A percentile compares a stretch with the other conserved stretches of the same genome.
phyloP scores from a whole-genome alignment of 345 rosid species.

The Raphanus sativus region DNA sequence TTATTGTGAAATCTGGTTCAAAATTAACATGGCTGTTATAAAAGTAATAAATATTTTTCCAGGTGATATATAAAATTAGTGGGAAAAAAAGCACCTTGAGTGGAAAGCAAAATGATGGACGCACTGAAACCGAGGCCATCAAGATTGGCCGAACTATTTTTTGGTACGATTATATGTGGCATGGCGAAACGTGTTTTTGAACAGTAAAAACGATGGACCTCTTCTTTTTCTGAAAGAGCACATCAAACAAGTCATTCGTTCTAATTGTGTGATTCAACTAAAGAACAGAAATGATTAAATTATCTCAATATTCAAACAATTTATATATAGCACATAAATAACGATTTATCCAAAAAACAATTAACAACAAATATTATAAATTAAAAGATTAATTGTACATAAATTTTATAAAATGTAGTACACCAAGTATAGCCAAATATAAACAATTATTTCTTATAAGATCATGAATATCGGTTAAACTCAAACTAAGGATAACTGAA shows the following conservation, averaged over 20 bases:
- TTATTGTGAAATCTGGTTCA: background rate
- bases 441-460: background rate
- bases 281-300: background rate
- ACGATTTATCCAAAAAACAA: background rate
- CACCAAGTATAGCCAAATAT: background rate
- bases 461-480: background rate
- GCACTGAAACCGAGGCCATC: constrained; percentile 21
- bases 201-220: background rate
- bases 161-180: constrained; percentile 10
- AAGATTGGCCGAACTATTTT: constrained; percentile 25
- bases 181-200: constrained; percentile 3
- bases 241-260: background rate
- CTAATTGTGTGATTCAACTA: background rate
- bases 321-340: background rate
- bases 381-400: background rate
- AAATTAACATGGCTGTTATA: background rate
- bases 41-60: background rate
- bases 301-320: background rate
- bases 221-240: background rate
- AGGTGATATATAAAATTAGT: background rate
- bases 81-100: background rate
- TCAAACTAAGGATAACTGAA: background rate
- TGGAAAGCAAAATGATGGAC: constrained; percentile 26
- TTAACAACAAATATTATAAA: background rate
- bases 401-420: background rate